Base-by-base conservation (phyloP, 2,329 filamentous ascomycete species). In the Calonectria multiphialidica region DNA sequence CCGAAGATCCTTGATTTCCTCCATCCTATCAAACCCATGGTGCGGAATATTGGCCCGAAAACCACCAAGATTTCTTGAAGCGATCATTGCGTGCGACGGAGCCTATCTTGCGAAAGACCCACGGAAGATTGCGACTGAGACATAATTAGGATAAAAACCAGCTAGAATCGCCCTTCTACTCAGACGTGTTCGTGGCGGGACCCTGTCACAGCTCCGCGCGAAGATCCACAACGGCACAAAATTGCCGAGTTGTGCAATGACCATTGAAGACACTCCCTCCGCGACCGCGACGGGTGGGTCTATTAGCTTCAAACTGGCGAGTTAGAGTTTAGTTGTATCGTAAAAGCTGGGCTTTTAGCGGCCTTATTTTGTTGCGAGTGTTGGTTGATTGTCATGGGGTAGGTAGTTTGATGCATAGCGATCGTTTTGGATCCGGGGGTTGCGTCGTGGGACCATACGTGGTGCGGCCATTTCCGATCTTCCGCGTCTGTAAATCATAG, bases 51-150 rank as follows among this genome's bases (percentile, higher is more conserved):
- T 23, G 16, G 12, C 18, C 28, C n/a, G 21, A 42, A 25, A 45
- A 21, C 21, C 37, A 44, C 35, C 49, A 42, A 42, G 6, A 7
- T 5, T 37, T n/a, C 12, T n/a, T 25, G 16, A 55, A 28, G 25
- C 16, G 16, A 33, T 28, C 37, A 63, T 66, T 25, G 37, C 63
- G 63, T 71, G 68, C 63, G 68, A 53, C 45, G n/a, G 40, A 63
- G 40, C 21, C 21, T 50, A 30, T 40, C 45, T 71, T 67, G 63
- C 68, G 63, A 67, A 45, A 66, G 55, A 62, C 64, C 68, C 68
- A 57, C 63, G 68, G 16, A 42, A 53, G 35, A 71, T 71, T 42
- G 68, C 68, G 68, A 71, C 63, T 63, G 40, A 49, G 35, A 44
- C 35, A 62, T 13, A 62, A 44, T 45, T 10, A 10, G 37, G 23